Percentiles rank a stretch among this genome's conserved stretches.
Evolutionary conservation across 306 rosid species (phyloP).

Genomic region (Prinsepia uniflora): DNA sequence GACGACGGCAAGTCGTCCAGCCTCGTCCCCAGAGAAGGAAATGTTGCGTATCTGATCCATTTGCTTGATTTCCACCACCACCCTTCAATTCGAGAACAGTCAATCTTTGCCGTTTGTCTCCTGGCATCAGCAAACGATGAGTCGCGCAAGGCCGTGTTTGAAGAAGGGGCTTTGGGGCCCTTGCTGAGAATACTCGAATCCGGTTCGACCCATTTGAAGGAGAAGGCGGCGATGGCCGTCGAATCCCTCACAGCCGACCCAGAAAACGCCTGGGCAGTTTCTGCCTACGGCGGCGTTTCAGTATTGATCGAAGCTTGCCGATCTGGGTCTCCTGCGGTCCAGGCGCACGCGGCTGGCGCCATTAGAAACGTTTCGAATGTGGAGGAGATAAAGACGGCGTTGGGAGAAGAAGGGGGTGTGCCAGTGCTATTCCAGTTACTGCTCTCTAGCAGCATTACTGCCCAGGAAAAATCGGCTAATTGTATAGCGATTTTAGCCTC

Average conservation of each 20-base stretch:
- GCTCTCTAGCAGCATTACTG: conserved; percentile 29
- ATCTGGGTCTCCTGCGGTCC: conserved; percentile 43
- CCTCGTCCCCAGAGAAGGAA: conserved; percentile 38
- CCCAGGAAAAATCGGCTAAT: conserved; percentile 45
- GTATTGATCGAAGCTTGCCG: conserved; percentile 45
- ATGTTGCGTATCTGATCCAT: conserved; percentile 38
- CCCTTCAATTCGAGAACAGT: conserved; percentile 38
- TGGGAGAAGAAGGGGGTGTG: conserved; percentile 52
- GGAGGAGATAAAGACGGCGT: conserved; percentile 34
- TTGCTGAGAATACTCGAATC: conserved; percentile 42
- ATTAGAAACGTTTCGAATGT: conserved; percentile 39
- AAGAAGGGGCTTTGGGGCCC: conserved; percentile 52
- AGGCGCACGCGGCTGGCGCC: conserved; percentile 42
- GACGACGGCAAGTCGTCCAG: conserved; percentile 36
- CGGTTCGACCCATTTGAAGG: conserved; percentile 33
- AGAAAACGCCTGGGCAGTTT: conserved; percentile 54
- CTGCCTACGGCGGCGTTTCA: conserved; percentile 51
- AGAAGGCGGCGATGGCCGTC: conserved; percentile 45
- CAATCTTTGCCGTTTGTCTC: conserved; percentile 35
- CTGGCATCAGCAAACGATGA: conserved; percentile 41
- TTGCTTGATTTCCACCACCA: conserved; percentile 43
- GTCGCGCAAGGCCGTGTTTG: conserved; percentile 41
- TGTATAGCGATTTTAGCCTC: conserved; percentile 40
- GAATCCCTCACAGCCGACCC: conserved; percentile 45
- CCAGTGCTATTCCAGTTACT: conserved; percentile 42